These are phyloP conservation scores for Capsicum baccatum DNA, from an alignment of 257 asterid genomes.

Conservation along the genomic window DNA sequence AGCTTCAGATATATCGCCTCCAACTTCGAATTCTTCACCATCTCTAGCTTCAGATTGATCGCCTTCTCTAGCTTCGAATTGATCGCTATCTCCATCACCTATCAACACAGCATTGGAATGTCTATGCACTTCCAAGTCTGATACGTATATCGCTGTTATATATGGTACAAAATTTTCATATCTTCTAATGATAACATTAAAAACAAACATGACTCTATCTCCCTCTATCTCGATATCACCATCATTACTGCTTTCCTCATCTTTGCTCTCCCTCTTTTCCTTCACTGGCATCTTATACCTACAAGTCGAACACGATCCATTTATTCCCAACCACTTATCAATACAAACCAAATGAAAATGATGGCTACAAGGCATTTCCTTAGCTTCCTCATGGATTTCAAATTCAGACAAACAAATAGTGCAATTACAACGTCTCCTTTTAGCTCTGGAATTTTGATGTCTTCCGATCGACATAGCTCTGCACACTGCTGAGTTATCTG, in stretches of 20 bases:
- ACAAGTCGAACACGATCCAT: slow-evolving; percentile 57
- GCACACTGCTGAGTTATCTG: too few species aligned
- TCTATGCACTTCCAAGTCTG: not conserved
- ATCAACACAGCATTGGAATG: not conserved
- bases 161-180: not conserved
- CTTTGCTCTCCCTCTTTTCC: not conserved
- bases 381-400: slow-evolving; percentile 37
- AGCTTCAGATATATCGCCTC: not conserved
- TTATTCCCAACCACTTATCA: slow-evolving; percentile 52
- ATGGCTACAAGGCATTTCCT: slow-evolving; percentile 63
- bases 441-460: too few species aligned
- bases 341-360: slow-evolving; percentile 48
- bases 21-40: not conserved
- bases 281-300: slow-evolving; percentile 49
- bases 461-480: too few species aligned
- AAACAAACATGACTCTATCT: not conserved
- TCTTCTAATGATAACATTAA: not conserved
- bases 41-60: not conserved
- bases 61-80: not conserved
- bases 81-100: not conserved
- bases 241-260: not conserved
- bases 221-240: not conserved
- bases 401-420: slow-evolving; percentile 28
- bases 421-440: not conserved
- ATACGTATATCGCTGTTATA: not conserved